Evolutionary conservation across 345 rosid genomes (phyloP).

Genomic region (Eucalyptus regnans): DNA sequence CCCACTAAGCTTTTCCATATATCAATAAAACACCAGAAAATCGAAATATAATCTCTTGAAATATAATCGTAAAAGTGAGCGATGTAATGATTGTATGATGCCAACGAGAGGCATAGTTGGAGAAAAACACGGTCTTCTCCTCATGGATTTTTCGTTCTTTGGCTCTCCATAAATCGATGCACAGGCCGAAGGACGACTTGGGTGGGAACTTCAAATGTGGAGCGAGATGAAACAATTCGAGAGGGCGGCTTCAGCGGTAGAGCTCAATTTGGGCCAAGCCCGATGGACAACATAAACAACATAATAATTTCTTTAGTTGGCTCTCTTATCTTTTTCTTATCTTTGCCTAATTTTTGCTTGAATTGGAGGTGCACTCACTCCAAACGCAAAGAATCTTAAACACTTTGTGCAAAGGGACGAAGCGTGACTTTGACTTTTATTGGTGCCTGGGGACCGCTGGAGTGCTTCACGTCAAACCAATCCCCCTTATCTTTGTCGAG

Average conservation of each 20-base stretch:
- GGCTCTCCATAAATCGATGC: neutral
- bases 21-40: fast-evolving
- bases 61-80: neutral
- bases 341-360: neutral
- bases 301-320: neutral
- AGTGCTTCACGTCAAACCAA: neutral
- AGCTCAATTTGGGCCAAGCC: neutral
- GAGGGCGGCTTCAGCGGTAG: neutral
- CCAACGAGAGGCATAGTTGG: neutral
- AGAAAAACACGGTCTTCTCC: neutral
- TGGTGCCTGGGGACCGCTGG: neutral
- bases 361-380: neutral
- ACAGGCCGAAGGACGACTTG: neutral
- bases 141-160: neutral
- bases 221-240: neutral
- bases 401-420: neutral
- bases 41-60: no score
- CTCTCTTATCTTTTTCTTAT: neutral
- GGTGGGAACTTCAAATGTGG: neutral
- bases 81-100: neutral
- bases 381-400: neutral
- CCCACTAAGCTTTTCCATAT: neutral
- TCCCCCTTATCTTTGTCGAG: neutral
- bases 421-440: neutral
- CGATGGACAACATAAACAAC: neutral